Evolutionary conservation across 495 filamentous ascomycete species (phyloP).

Genomic region (Rusavskia elegans): DNA sequence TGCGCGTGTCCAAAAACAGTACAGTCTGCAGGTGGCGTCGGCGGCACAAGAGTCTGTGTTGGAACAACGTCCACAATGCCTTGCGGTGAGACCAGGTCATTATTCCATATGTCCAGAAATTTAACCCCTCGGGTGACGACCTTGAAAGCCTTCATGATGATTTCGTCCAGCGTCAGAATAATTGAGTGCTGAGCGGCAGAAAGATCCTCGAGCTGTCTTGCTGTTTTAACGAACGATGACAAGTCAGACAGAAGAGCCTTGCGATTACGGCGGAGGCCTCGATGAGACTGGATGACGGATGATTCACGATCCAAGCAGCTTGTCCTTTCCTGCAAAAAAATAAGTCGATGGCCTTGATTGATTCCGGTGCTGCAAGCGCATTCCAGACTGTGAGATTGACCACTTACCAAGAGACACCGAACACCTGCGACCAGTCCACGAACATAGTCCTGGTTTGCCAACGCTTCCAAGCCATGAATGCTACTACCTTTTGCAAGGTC

Average conservation of each 20-base stretch:
- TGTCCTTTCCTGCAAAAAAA: conserved; percentile 53
- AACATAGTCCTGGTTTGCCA: conserved; percentile 79
- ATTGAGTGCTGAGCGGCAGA: conserved; percentile 30
- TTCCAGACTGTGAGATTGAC: background rate
- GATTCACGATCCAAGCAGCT: conserved; percentile 77
- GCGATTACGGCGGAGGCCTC: conserved; percentile 61
- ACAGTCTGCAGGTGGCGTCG: conserved; percentile 54
- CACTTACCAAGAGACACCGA: conserved; percentile 68
- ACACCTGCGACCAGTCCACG: conserved; percentile 87
- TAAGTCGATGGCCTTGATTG: conserved; percentile 12
- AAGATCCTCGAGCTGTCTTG: conserved; percentile 63
- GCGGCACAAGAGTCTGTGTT: conserved; percentile 34
- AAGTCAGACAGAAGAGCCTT: conserved; percentile 82
- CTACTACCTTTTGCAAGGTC: conserved; percentile 64
- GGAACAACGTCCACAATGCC: conserved; percentile 40
- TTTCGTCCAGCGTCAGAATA: conserved; percentile 66
- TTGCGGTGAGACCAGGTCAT: conserved; percentile 40
- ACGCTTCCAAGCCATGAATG: conserved; percentile 49
- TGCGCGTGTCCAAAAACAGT: conserved; percentile 5
- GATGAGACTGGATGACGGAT: conserved; percentile 50
- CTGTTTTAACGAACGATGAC: conserved; percentile 72
- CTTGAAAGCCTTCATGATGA: conserved; percentile 85
- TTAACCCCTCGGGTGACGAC: conserved; percentile 81
- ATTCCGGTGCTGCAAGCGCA: background rate
- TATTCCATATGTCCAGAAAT: conserved; percentile 81